Base-by-base conservation (phyloP, 2,329 filamentous ascomycete genomes). In the Alternaria dauci region DNA sequence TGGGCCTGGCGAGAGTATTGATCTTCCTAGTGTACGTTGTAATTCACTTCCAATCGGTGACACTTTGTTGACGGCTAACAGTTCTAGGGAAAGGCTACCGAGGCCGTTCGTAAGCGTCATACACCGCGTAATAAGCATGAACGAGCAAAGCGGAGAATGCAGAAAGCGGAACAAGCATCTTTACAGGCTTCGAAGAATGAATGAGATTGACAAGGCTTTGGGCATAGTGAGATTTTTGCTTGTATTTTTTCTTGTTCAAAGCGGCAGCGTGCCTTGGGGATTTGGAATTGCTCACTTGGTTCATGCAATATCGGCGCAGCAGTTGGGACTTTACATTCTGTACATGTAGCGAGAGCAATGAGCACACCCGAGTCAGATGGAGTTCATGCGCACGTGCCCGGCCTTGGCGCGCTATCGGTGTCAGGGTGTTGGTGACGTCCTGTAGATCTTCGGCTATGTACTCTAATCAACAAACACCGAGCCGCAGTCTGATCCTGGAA, bases 381-480 rank as follows among this genome's bases (percentile, higher is more conserved):
- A 23, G 36, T 54, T 20, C 1, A 6, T 5, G 18, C 9, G 46
- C 63, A 64, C 63, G 63, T 65, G 64, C 39, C 32, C 8, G 11
- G 54, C 54, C 67, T 69, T 68, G 67, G 67, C 65, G 36, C 44
- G 43, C 39, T 30, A 60, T 48, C 48, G 48, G 52, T 52, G 51
- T 36, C 26, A 46, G 41, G 55, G 60, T 32, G 32, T 56, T 32
- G 62, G 52, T 60, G 58, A 60, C 69, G 65, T 71, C 51, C 58
- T 53, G 51, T 39, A 52, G 55, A 54, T 47, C 52, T 60, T 63
- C 62, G 68, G 69, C 58, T 68, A 23, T 23, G 20, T 23, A 65
- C 58, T 58, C 55, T 34, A 36, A 55, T 63, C 57, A 63, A 65
- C 63, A 65, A 63, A 63, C 63, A 61, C 60, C 61, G 57, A 64